Percentiles rank a stretch among this genome's conserved stretches.
Evolutionary conservation across 768 basidiomycete genomes (phyloP).

Genomic region (Infundibulicybe gibba): DNA sequence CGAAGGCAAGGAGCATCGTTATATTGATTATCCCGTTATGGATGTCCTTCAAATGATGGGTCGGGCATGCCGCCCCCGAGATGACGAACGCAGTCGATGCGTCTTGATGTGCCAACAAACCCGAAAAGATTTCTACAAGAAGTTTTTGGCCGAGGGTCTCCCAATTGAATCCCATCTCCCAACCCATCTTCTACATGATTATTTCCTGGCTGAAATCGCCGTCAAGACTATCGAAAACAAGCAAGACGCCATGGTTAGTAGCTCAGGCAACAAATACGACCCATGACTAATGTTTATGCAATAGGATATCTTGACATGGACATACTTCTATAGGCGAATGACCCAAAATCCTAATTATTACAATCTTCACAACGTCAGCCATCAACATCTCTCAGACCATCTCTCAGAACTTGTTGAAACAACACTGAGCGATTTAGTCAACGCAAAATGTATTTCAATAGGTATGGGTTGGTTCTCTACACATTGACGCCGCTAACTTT

Average conservation of each 20-base stretch:
- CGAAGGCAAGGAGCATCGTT: constrained; percentile 97
- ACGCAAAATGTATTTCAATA: constrained; percentile 92
- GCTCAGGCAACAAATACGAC: background rate
- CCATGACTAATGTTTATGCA: background rate
- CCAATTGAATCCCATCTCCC: constrained; percentile 96
- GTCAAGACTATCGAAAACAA: constrained; percentile 99
- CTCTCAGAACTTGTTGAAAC: constrained; percentile 94
- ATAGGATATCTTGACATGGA: constrained; percentile 97
- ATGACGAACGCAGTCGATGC: constrained; percentile 89
- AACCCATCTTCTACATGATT: constrained; percentile 89
- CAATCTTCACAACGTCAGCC: constrained; percentile 91
- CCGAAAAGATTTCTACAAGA: constrained; percentile 98
- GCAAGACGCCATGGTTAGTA: constrained; percentile 88
- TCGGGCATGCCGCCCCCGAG: constrained; percentile 85
- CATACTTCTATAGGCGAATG: constrained; percentile 96
- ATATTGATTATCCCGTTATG: constrained; percentile 97
- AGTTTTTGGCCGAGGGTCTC: constrained; percentile 94
- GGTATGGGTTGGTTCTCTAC: constrained; percentile 33
- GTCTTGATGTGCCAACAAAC: constrained; percentile 98
- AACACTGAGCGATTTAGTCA: constrained; percentile 86
- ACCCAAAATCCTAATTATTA: constrained; percentile 97
- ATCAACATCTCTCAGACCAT: constrained; percentile 94
- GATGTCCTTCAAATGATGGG: constrained; percentile 99
- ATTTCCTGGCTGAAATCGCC: constrained; percentile 97
- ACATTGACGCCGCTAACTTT: constrained; percentile 2